These are phyloP conservation scores for Priceomyces medius DNA, from an alignment of 805 yeast genomes.

Conservation along the genomic window DNA sequence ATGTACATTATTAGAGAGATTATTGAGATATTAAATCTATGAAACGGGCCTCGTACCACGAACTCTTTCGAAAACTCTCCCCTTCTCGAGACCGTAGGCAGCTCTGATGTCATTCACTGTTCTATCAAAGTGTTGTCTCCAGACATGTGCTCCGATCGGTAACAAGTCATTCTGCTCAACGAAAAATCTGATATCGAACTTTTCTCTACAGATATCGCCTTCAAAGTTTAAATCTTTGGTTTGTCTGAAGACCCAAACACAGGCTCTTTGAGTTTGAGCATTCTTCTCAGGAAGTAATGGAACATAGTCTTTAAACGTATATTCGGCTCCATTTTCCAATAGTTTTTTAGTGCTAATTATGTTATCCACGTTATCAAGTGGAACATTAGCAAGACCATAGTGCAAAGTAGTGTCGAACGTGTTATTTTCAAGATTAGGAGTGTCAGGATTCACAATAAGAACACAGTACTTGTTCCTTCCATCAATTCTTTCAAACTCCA, in stretches of 20 bases:
- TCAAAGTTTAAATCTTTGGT: conserved; percentile 18
- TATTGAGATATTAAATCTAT: not conserved
- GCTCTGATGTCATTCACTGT: conserved; percentile 67
- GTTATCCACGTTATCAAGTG: conserved; percentile 57
- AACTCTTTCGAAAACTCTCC: conserved; percentile 71
- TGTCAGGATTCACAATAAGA: conserved; percentile 86
- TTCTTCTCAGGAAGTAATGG: conserved; percentile 93
- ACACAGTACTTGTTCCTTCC: conserved; percentile 66
- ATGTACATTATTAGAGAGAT: conserved; percentile 1
- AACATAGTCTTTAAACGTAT: conserved; percentile 52
- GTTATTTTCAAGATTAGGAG: conserved; percentile 72
- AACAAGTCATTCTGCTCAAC: conserved; percentile 52
- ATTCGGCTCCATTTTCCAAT: conserved; percentile 31
- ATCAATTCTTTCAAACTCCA: conserved; percentile 59
- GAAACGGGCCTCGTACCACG: conserved; percentile 36
- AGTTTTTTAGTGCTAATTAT: conserved; percentile 48
- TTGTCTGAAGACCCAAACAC: conserved; percentile 91
- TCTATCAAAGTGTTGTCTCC: conserved; percentile 85
- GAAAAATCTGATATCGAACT: conserved; percentile 74
- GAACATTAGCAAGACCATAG: conserved; percentile 74
- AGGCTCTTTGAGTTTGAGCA: conserved; percentile 75
- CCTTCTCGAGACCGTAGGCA: conserved; percentile 69
- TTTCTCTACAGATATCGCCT: conserved; percentile 34
- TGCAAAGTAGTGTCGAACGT: conserved; percentile 68
- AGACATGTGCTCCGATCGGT: conserved; percentile 90